These are phyloP conservation scores for Citeromyces nyonsensis DNA, from an alignment of 805 yeast genomes.

Conservation along the genomic window DNA sequence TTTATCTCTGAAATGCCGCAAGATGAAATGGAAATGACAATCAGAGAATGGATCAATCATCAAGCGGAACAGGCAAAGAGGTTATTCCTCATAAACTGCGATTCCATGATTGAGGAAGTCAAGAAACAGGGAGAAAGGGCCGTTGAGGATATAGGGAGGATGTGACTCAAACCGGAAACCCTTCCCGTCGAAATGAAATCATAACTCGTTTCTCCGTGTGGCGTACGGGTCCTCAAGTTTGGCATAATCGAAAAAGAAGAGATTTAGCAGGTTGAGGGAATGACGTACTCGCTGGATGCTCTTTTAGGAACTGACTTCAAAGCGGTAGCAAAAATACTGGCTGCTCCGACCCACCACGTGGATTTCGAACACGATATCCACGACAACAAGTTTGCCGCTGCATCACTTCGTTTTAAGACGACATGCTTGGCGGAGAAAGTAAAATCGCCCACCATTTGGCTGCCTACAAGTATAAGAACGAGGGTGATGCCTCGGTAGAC, in stretches of 20 bases:
- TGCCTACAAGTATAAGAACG: conserved; percentile 33
- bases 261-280: conserved; percentile 93
- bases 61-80: conserved; percentile 38
- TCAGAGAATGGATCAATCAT: conserved; percentile 52
- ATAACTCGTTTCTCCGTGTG: conserved; percentile 78
- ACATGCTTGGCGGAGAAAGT: conserved; percentile 42
- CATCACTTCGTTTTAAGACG: conserved; percentile 55
- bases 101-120: conserved; percentile 29
- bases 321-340: conserved; percentile 17
- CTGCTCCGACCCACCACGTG: conserved; percentile 38
- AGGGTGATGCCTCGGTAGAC: conserved; percentile 48
- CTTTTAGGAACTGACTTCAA: conserved; percentile 49
- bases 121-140: conserved; percentile 35
- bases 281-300: conserved; percentile 83
- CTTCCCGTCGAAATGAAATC: conserved; percentile 60
- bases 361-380: conserved; percentile 25
- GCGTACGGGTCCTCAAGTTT: conserved; percentile 76
- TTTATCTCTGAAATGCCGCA: conserved; percentile 60
- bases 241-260: conserved; percentile 74
- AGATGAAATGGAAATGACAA: conserved; percentile 50
- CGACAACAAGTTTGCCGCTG: conserved; percentile 15
- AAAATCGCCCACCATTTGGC: conserved; percentile 25
- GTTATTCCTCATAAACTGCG: conserved; percentile 28
- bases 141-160: conserved; percentile 8
- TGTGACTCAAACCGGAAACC: conserved; percentile 38